Conservation (phyloP, 148 eudicot species). For the Selenicereus undatus region DNA sequence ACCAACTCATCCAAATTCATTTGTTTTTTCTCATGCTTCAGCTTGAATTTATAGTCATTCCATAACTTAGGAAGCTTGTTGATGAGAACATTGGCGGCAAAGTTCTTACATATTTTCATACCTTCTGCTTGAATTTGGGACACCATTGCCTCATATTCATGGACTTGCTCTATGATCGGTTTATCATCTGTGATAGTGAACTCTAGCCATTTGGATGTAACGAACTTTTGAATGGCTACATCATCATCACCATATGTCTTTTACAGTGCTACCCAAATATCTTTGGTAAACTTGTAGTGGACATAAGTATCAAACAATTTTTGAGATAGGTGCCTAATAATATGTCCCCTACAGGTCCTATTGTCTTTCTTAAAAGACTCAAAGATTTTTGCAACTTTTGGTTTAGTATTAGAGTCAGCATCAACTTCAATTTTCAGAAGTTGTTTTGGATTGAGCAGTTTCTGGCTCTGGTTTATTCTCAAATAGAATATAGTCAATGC, state of each 20-base stretch:
- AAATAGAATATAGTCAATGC: background rate
- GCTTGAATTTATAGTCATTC: background rate
- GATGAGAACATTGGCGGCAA: background rate
- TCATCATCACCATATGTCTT: background rate
- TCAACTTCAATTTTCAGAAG: background rate
- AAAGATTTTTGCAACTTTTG: background rate
- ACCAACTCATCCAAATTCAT: background rate
- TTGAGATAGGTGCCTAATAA: too few relatives aligned
- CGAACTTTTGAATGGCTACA: background rate
- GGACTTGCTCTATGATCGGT: background rate
- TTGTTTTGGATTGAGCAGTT: too few relatives aligned
- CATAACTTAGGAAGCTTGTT: background rate
- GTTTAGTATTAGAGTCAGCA: background rate
- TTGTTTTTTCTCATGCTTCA: background rate
- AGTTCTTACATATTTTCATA: background rate
- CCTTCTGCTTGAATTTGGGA: background rate
- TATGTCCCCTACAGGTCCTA: too few relatives aligned
- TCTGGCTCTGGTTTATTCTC: background rate
- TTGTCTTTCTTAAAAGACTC: background rate
- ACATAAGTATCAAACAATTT: too few relatives aligned
- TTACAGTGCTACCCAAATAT: too few relatives aligned
- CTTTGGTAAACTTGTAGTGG: too few relatives aligned
- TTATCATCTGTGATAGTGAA: background rate
- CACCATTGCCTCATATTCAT: background rate
- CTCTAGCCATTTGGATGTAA: background rate